These are phyloP conservation scores for Termitomyces sp. DNA, from an alignment of 768 basidiomycete species.

Conservation along the genomic window DNA sequence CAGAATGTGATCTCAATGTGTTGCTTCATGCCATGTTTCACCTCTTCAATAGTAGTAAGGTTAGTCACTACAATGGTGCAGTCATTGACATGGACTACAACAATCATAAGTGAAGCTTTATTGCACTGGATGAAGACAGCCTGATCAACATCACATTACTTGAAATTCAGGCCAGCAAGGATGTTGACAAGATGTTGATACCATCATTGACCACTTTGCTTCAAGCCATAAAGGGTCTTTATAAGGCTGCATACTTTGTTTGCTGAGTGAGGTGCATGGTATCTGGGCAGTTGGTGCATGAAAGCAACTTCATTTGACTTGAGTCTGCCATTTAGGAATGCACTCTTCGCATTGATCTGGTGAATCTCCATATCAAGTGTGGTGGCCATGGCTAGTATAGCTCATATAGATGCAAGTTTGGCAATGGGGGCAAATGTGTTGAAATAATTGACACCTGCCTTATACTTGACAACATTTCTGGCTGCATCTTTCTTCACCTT, in stretches of 20 bases:
- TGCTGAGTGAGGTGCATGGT: conserved; percentile 1
- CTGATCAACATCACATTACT: too few relatives aligned
- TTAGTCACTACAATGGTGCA: conserved; percentile 14
- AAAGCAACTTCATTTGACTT: too few relatives aligned
- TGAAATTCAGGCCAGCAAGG: conserved; percentile 17
- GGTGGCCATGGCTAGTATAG: too few relatives aligned
- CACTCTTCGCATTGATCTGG: too few relatives aligned
- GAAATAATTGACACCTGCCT: too few relatives aligned
- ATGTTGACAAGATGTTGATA: conserved; percentile 11
- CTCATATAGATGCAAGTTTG: conserved; percentile 7
- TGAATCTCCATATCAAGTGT: too few relatives aligned
- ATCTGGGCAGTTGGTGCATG: conserved; percentile 35
- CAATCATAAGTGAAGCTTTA: conserved; percentile 13
- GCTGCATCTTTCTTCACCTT: too few relatives aligned
- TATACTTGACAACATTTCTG: too few relatives aligned
- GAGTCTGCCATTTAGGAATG: too few relatives aligned
- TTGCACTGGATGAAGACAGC: conserved; percentile 3
- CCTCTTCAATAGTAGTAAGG: neutral
- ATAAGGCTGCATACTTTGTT: conserved; percentile 15
- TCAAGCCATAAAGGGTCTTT: conserved; percentile 16
- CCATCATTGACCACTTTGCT: conserved; percentile 17
- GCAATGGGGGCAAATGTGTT: too few relatives aligned
- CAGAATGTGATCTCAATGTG: conserved; percentile 20
- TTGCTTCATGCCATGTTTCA: conserved; percentile 13
- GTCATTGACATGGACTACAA: conserved; percentile 10